These are phyloP conservation scores for Auricularia sp. DNA, from an alignment of 768 basidiomycete genomes.

Conservation along the genomic window DNA sequence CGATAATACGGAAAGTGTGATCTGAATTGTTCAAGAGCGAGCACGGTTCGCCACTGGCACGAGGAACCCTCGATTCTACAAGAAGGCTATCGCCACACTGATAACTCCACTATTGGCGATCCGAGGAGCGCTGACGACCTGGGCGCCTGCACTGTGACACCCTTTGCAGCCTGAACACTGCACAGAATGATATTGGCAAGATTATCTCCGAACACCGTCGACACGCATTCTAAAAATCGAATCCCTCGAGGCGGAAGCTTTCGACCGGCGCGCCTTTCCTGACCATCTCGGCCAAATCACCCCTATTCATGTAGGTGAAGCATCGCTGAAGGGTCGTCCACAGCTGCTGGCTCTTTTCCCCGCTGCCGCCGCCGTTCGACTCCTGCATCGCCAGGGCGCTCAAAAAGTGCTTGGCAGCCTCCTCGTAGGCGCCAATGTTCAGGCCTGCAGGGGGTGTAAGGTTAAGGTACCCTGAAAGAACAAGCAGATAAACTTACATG, in stretches of 20 bases:
- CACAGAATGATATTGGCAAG: neutral
- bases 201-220: neutral
- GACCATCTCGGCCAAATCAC: constrained; percentile 71
- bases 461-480: neutral
- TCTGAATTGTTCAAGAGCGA: too few relatives aligned
- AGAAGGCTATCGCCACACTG: too few relatives aligned
- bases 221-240: constrained; percentile 59
- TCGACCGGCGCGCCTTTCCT: constrained; percentile 54
- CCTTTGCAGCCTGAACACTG: too few relatives aligned
- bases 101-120: too few relatives aligned
- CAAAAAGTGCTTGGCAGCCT: constrained; percentile 93
- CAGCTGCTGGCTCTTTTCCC: constrained; percentile 68
- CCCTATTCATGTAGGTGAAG: constrained; percentile 73
- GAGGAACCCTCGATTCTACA: too few relatives aligned
- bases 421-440: constrained; percentile 90
- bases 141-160: too few relatives aligned
- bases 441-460: constrained; percentile 44
- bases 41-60: too few relatives aligned
- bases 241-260: constrained; percentile 70
- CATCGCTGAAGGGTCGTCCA: constrained; percentile 85
- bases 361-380: constrained; percentile 24
- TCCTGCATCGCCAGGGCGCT: constrained; percentile 76
- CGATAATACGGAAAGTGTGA: too few relatives aligned
- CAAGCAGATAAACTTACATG: constrained; percentile 50
- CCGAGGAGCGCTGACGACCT: too few relatives aligned